A percentile compares a stretch with the other conserved stretches of the same genome.
Evolutionary conservation across 768 basidiomycete species (phyloP).

Genomic region (Tricholoma hemisulphureum): DNA sequence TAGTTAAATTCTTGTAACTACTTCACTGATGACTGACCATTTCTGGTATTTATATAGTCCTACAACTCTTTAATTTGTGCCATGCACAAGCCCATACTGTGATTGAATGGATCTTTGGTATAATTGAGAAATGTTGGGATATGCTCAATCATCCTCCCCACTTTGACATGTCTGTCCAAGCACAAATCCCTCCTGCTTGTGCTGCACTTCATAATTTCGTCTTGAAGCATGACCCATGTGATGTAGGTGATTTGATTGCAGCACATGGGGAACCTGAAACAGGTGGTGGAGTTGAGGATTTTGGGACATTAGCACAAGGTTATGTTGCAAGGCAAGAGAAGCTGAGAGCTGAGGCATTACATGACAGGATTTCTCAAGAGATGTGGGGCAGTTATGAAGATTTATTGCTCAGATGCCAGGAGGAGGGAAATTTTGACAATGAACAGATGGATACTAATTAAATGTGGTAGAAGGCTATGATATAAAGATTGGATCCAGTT

Average conservation of each 20-base stretch:
- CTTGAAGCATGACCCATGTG: background rate
- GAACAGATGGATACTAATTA: too few species aligned
- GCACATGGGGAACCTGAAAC: background rate
- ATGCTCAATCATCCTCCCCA: constrained; percentile 19
- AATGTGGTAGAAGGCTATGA: too few species aligned
- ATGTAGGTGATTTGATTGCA: background rate
- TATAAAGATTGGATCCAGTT: too few species aligned
- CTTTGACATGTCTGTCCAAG: constrained; percentile 26
- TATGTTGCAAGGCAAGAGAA: background rate
- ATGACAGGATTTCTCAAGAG: background rate
- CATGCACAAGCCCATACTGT: constrained; percentile 35
- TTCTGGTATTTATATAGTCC: too few species aligned
- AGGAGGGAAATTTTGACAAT: too few species aligned
- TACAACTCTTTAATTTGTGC: constrained; percentile 34
- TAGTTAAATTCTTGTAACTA: too few species aligned
- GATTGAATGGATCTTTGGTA: constrained; percentile 39
- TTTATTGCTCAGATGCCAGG: background rate
- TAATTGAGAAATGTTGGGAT: constrained; percentile 22
- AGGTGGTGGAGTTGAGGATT: too few species aligned
- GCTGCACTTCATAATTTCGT: constrained; percentile 34
- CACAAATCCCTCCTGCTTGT: constrained; percentile 24
- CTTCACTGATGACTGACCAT: too few species aligned
- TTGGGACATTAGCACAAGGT: background rate
- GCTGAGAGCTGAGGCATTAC: background rate
- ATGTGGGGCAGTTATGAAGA: background rate